Conservation (phyloP, 2,329 filamentous ascomycete genomes). For the Elsinoe perseae region DNA sequence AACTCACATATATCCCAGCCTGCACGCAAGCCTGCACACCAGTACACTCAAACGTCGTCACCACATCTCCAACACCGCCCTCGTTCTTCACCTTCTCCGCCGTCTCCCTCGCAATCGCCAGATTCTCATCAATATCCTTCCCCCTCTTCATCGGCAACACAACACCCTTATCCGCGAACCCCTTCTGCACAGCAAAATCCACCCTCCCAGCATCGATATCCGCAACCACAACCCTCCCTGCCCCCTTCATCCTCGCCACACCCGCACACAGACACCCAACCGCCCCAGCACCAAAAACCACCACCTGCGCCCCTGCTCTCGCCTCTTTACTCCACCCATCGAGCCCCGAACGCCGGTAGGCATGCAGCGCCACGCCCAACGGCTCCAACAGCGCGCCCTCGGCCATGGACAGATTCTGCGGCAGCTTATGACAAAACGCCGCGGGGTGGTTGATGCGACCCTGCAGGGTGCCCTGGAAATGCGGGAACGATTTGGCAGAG, state of each 20-base stretch:
- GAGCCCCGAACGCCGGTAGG: conserved; percentile 46
- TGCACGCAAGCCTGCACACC: conserved; percentile 69
- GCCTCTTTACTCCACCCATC: conserved; percentile 25
- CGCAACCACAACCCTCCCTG: conserved; percentile 50
- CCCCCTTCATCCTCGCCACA: conserved; percentile 47
- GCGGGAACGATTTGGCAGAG: conserved; percentile 53
- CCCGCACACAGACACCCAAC: conserved; percentile 54
- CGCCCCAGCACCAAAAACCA: conserved; percentile 55
- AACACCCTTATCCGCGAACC: conserved; percentile 41
- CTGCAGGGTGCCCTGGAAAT: conserved; percentile 58
- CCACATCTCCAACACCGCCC: conserved; percentile 41
- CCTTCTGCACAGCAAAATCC: conserved; percentile 46
- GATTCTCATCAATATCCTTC: conserved; percentile 46
- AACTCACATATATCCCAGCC: conserved; percentile 58
- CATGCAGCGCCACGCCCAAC: conserved; percentile 54
- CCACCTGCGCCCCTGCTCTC: conserved; percentile 37
- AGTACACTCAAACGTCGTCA: conserved; percentile 68
- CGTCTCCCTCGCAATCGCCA: conserved; percentile 44
- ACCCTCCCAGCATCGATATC: conserved; percentile 53
- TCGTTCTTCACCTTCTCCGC: conserved; percentile 34
- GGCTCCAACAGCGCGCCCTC: conserved; percentile 55
- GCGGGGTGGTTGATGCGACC: conserved; percentile 55
- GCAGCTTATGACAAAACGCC: conserved; percentile 52
- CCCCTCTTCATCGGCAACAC: conserved; percentile 41
- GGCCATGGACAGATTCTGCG: conserved; percentile 45